These are phyloP conservation scores for Hyaloperonospora brassicae DNA, from an alignment of 352 stramenopile genomes.

Conservation along the genomic window DNA sequence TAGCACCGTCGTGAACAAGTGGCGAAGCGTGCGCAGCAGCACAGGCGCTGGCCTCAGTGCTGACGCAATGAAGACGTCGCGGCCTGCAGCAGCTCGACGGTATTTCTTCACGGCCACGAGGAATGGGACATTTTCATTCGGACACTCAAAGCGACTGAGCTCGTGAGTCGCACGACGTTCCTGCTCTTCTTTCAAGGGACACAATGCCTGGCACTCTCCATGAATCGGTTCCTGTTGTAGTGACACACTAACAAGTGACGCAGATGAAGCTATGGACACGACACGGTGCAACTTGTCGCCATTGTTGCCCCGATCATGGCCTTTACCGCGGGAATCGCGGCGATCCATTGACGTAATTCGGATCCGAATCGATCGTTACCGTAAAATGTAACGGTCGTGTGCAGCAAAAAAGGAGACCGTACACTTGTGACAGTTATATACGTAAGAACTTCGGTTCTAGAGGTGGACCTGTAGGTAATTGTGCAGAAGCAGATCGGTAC, in stretches of 20 bases:
- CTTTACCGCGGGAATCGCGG: no score
- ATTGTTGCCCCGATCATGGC: no score
- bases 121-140: not conserved
- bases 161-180: conserved; percentile 30
- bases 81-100: conserved; percentile 39
- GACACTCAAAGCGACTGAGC: conserved; percentile 45
- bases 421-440: no score
- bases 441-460: no score
- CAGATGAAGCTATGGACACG: no score
- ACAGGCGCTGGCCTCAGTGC: conserved; percentile 32
- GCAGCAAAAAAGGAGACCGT: no score
- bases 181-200: conserved; percentile 23
- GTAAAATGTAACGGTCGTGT: no score
- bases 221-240: conserved; percentile 8
- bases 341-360: no score
- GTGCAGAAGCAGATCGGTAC: no score
- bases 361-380: no score
- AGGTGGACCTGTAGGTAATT: no score
- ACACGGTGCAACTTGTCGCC: no score
- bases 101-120: conserved; percentile 46
- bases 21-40: conserved; percentile 33
- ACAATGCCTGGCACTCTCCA: conserved; percentile 30
- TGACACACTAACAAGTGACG: not conserved
- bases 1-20: conserved; percentile 39
- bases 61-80: conserved; percentile 16